These are phyloP conservation scores for Yamadazyma triangularis DNA, from an alignment of 1,139 yeast genomes.

Conservation along the genomic window DNA sequence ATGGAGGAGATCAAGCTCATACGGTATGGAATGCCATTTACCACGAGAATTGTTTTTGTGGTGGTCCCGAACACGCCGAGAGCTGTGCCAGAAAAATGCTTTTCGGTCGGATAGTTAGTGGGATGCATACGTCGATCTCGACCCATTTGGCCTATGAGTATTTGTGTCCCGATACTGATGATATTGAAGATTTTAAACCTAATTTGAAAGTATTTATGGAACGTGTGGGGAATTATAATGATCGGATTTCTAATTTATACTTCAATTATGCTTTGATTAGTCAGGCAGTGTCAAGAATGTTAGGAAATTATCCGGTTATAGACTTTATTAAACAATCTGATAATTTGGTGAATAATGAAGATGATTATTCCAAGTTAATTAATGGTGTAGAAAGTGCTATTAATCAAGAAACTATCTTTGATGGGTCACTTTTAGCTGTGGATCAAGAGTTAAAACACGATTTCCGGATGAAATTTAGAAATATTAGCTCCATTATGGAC, in stretches of 20 bases:
- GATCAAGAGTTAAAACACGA: conserved; percentile 70
- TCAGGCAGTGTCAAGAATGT: conserved; percentile 69
- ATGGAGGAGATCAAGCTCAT: conserved; percentile 86
- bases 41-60: conserved; percentile 76
- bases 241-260: conserved; percentile 82
- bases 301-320: conserved; percentile 17
- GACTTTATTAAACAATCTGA: conserved; percentile 12
- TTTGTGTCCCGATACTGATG: conserved; percentile 56
- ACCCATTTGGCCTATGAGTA: conserved; percentile 88
- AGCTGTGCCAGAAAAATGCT: conserved; percentile 75
- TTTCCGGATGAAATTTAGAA: conserved; percentile 78
- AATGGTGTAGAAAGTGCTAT: conserved; percentile 4
- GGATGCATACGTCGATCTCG: conserved; percentile 94
- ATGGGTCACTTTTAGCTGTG: conserved; percentile 31
- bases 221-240: conserved; percentile 87
- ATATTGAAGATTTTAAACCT: conserved; percentile 79
- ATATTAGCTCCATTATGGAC: conserved; percentile 91
- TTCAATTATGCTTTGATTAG: conserved; percentile 88
- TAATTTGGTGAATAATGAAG: conserved; percentile 19
- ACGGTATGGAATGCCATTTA: conserved; percentile 94
- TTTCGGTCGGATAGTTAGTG: conserved; percentile 86
- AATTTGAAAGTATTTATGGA: conserved; percentile 78
- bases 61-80: conserved; percentile 32
- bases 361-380: conserved; percentile 36
- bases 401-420: conserved; percentile 38